These are phyloP conservation scores for Mucuna pruriens DNA, from an alignment of 306 rosid genomes.

Conservation along the genomic window DNA sequence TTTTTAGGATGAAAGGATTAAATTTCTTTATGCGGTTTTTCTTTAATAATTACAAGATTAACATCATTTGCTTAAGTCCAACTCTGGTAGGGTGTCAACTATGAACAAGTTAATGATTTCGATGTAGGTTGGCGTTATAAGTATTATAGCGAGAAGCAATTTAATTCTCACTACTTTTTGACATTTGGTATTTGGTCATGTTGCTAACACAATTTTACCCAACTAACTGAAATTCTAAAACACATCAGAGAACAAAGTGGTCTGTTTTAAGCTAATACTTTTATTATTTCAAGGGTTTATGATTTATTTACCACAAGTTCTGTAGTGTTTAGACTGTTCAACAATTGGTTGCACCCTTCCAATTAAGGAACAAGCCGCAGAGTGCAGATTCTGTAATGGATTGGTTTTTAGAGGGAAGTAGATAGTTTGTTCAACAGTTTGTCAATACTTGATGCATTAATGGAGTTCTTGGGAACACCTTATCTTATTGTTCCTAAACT, in stretches of 20 bases:
- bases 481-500: neutral
- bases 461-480: neutral
- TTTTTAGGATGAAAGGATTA: neutral
- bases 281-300: neutral
- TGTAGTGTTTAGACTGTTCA: neutral
- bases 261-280: neutral
- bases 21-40: neutral
- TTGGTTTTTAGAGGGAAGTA: neutral
- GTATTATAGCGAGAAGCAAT: neutral
- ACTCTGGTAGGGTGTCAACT: neutral
- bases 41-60: neutral
- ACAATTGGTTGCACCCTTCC: neutral
- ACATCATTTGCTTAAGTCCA: neutral
- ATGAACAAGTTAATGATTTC: neutral
- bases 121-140: neutral
- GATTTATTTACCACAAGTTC: neutral
- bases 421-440: neutral
- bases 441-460: neutral
- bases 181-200: neutral
- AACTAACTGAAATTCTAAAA: constrained; percentile 1
- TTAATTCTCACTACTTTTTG: neutral
- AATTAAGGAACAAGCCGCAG: neutral
- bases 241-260: neutral
- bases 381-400: neutral
- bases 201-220: neutral